These are phyloP conservation scores for Calcarisporium arbuscula DNA, from an alignment of 2,329 filamentous ascomycete species.

Conservation along the genomic window DNA sequence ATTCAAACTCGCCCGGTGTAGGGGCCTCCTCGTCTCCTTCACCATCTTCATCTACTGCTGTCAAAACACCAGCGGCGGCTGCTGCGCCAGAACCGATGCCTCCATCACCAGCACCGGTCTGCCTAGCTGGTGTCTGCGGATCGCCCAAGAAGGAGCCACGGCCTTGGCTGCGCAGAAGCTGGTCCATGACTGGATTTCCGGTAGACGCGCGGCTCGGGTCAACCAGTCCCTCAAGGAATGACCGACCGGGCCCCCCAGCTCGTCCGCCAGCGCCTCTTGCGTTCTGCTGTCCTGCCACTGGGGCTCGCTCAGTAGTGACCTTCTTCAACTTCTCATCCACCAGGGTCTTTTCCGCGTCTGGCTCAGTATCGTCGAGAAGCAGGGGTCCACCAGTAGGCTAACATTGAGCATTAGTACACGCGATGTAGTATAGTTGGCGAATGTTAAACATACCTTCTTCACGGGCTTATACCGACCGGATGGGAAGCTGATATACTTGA, in stretches of 20 bases:
- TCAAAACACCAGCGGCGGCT: conserved; percentile 73
- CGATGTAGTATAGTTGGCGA: neutral
- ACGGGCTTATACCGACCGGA: conserved; percentile 89
- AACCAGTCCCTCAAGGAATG: conserved; percentile 29
- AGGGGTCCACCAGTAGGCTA: conserved; percentile 91
- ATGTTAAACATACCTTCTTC: conserved; percentile 58
- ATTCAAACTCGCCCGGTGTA: conserved; percentile 68
- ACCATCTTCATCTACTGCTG: conserved; percentile 78
- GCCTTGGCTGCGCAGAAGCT: conserved; percentile 35
- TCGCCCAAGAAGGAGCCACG: conserved; percentile 24
- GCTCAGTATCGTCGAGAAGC: conserved; percentile 78
- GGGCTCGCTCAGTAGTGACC: conserved; percentile 55
- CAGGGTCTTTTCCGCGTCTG: conserved; percentile 69
- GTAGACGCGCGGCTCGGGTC: conserved; percentile 24
- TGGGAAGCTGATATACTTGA: conserved; percentile 93
- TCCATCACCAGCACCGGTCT: conserved; percentile 40
- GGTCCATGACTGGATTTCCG: conserved; percentile 31
- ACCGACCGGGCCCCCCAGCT: conserved; percentile 25
- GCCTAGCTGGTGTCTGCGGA: conserved; percentile 21
- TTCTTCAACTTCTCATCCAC: conserved; percentile 94
- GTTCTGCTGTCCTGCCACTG: conserved; percentile 40
- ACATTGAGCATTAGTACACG: conserved; percentile 15
- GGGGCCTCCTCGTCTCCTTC: conserved; percentile 68
- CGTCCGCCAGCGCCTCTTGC: conserved; percentile 22
- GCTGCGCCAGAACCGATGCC: conserved; percentile 47